Base-by-base conservation (phyloP, 345 rosid genomes). In the Eucalyptus urophylla region DNA sequence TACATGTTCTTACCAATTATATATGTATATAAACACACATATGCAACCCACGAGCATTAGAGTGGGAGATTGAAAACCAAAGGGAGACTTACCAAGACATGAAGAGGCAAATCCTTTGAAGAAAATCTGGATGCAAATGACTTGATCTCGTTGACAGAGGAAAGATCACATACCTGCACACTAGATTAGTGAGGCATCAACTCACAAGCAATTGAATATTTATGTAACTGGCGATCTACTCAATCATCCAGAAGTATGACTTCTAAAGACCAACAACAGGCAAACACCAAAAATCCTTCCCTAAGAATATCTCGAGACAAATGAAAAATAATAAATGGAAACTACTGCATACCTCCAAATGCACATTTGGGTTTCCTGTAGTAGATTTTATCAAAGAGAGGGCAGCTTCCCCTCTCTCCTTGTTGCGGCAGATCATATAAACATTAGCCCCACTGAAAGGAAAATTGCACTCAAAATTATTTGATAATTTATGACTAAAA, bases 101-200 rank as follows among this genome's bases (percentile, higher is more conserved):
- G 97, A 91, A 97, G 91, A 2, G 97, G 99, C 86, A 93, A 88
- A 90, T 95, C 93, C 93, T 94, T 96, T 53, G 95, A 91, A 90
- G 95, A 97, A 90, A 97, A 95, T 90, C 92, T 95, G 86, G 97
- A 92, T 69, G 96, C 94, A 90, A 97, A 96, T 22, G 97, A 95
- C 94, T 96, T 96, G 91, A 97, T 90, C 40, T 95, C 98, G 5
- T 91, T 92, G 88, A 95, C 90, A 53, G 97, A 97, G 33, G 98
- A 96, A 91, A 97, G 95, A 93, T 97, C 98, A 89, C 98, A 97
- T 24, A 97, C 93, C 99, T 96, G 95, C 92, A 93, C 92, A 90
- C 88, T 87, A 90, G 33, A 49, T 25, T 80, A 33, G 17, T 12
- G 21, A 43, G 37, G 49, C 22, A 51, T 12, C 86, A 76, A 8